Percentiles rank a stretch among this genome's conserved stretches.
These are phyloP conservation scores for Colletotrichum agaves DNA, from an alignment of 2,329 filamentous ascomycete species.

Conservation along the genomic window DNA sequence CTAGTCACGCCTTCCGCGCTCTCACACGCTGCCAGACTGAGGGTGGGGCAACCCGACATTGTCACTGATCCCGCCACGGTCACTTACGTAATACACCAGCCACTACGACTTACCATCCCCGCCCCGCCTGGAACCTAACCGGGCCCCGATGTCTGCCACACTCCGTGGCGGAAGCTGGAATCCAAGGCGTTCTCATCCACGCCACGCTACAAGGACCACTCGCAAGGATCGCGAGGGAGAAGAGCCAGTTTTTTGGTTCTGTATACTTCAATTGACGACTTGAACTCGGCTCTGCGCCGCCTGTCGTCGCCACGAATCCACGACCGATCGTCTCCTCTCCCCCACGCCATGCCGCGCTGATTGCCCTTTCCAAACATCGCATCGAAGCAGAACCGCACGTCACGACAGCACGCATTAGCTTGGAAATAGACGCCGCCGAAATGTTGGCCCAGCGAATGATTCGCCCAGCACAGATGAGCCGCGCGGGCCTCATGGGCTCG, in stretches of 20 bases:
- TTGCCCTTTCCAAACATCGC: slow-evolving; percentile 3
- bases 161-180: slow-evolving; percentile 16
- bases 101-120: too few species aligned
- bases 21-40: not conserved
- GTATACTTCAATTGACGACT: not conserved
- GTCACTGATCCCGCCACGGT: too few species aligned
- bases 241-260: too few species aligned
- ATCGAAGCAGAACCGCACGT: not conserved
- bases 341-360: slow-evolving; percentile 29
- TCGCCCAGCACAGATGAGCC: slow-evolving; percentile 17
- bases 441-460: slow-evolving; percentile 20
- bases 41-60: too few species aligned
- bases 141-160: not conserved
- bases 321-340: not conserved
- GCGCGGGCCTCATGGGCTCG: slow-evolving; percentile 16
- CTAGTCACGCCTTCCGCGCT: slow-evolving; percentile 17
- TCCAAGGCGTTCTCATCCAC: slow-evolving; percentile 17
- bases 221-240: not conserved
- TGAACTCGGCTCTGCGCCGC: too few species aligned
- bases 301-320: too few species aligned
- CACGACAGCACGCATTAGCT: too few species aligned
- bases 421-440: not conserved
- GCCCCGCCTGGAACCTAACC: too few species aligned
- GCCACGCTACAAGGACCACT: not conserved
- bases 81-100: too few species aligned